Base-by-base conservation (phyloP, 1,139 yeast genomes). In the Protomyces gravidus region DNA sequence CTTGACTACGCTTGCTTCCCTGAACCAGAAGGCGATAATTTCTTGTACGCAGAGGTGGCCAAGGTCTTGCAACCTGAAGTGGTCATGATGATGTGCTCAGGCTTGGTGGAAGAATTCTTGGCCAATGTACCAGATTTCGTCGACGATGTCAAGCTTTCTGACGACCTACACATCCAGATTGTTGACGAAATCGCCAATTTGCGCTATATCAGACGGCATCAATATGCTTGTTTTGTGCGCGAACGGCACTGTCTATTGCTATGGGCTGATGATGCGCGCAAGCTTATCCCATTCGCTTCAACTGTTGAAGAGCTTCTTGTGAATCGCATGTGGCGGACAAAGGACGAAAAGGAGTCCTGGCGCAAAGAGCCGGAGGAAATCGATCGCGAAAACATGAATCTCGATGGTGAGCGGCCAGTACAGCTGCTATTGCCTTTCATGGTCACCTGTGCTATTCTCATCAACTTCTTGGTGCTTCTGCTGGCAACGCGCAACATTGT, bases 221-320 rank as follows among this genome's bases (percentile, higher is more conserved):
- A 63, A 47, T 61, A 62, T 36, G 58, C 65, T 2, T 62, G 63
- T 7, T 63, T 62, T 45, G 50, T 63, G 15, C 52, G 63, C 11
- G 51, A 52, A 13, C 62, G 58, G 15, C 49, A 50, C 27, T 62
- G 60, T 19, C 55, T 63, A 1, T 25, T 63, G 3, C 62, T 63
- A 27, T 63, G 65, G 65, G 62, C 64, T 4, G 65, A 63, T 32
- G 60, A 61, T 21, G 63, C 63, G 19, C 49, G 47, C 15, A 33
- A 55, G 32, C 46, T 63, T 25, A 47, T 60, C 19, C 51, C 60
- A 2, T 56, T 63, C 15, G 65, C 64, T 5, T 17, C 53, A 17
- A 21, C 11, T 19, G 48, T 55, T 17, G 59, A 48, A 25, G 59
- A 48, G 9, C 45, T 30, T 13, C 49, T 55, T 6, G 49, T 55